Conservation (phyloP, 768 basidiomycete species). For the Crassisporium funariophilum region DNA sequence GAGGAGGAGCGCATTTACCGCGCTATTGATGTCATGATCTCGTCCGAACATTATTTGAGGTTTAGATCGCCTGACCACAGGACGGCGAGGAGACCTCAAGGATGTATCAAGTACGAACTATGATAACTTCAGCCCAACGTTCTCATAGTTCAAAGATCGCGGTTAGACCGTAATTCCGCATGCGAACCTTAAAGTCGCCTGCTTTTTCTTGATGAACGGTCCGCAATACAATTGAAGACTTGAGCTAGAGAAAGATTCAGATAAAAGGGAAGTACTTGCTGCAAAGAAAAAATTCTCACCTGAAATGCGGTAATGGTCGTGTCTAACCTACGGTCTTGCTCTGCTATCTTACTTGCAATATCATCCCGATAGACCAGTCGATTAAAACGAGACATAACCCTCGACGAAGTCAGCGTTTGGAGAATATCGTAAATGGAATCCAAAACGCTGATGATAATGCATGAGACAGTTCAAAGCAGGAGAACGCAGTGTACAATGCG, state of each 20-base stretch:
- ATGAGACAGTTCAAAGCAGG: no score
- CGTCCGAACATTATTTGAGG: constrained; percentile 31
- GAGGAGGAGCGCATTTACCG: constrained; percentile 18
- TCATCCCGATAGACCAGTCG: constrained; percentile 23
- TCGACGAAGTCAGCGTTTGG: constrained; percentile 11
- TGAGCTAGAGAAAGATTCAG: constrained; percentile 10
- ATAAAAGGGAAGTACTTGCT: no score
- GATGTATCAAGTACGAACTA: background rate
- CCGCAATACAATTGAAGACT: constrained; percentile 17
- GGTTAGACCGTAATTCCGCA: no score
- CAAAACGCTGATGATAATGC: constrained; percentile 20
- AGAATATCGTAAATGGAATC: constrained; percentile 22
- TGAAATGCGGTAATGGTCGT: constrained; percentile 30
- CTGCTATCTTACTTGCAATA: constrained; percentile 16
- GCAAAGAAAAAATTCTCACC: no score
- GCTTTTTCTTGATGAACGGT: background rate
- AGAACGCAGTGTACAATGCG: no score
- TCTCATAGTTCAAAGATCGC: no score
- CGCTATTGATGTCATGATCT: constrained; percentile 20
- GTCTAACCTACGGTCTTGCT: constrained; percentile 28
- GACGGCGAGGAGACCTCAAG: background rate
- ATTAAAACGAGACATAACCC: constrained; percentile 15
- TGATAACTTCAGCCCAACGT: no score
- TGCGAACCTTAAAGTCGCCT: background rate
- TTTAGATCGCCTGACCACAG: constrained; percentile 13